Conservation (phyloP, 2,329 filamentous ascomycete genomes). For the Claviceps quebecensis region DNA sequence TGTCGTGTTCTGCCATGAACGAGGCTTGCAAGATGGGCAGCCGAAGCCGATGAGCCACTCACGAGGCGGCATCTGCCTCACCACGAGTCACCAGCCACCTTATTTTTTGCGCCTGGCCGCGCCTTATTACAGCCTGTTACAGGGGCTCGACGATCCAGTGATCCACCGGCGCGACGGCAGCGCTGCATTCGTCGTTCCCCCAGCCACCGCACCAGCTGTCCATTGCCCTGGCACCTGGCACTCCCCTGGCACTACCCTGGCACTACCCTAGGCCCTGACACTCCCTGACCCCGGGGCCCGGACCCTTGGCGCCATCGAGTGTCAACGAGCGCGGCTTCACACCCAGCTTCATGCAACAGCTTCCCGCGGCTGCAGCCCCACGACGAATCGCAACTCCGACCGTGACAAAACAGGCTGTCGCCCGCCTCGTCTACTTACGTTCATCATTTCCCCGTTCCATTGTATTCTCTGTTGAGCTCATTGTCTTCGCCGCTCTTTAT, state of each 20-base stretch:
- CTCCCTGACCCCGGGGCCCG: neutral
- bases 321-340: no score
- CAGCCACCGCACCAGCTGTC: neutral
- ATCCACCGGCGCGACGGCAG: neutral
- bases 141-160: neutral
- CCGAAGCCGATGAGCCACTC: neutral
- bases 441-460: neutral
- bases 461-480: neutral
- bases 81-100: slow-evolving; percentile 23
- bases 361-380: slow-evolving; percentile 1
- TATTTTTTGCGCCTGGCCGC: slow-evolving; percentile 10
- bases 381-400: slow-evolving; percentile 2
- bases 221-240: neutral
- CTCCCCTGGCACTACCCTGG: no score
- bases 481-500: slow-evolving; percentile 1
- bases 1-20: neutral
- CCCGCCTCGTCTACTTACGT: slow-evolving; percentile 1
- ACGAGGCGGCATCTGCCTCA: slow-evolving; percentile 2
- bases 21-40: neutral
- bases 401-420: slow-evolving; percentile 6
- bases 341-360: neutral
- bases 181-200: neutral
- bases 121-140: no score
- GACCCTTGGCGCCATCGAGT: neutral
- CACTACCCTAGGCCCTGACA: no score